Evolutionary conservation across 2,329 filamentous ascomycete species (phyloP), one percentile per base, ranked within the genome.

Genomic region (Chrysoporthe austroafricana): DNA sequence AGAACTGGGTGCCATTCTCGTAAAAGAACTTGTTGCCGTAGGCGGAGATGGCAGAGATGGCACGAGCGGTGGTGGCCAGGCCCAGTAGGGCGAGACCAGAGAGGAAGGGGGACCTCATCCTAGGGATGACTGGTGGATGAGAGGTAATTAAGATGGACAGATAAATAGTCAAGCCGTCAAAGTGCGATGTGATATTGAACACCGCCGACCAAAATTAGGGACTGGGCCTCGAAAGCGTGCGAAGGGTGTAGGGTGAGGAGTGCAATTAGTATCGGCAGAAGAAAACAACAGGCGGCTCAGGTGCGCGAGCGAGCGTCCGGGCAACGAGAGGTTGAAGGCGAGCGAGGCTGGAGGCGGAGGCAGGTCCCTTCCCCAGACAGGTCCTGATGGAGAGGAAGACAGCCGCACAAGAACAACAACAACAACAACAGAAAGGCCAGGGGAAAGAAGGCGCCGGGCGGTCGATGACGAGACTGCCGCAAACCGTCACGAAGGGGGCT

Each of bases 21-120:
- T 68, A 89, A 82, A 96, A 97, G 83, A 97, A 93, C 80, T 96
- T 97, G 81, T 90, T 89, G 62, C 93, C 93, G 64, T 90, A 86
- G 26, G 81, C 79, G 63, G 83, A 80, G 68, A 88, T 81, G 34
- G 82, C 80, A 46, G 84, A 79, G 60, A 87, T 71, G 42, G 84
- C 82, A 43, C 77, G 72, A 57, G 76, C 76, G 42, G 74, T 72
- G 36, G 76, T 73, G 42, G 72, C 75, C 42, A 77, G 72, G 72
- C 78, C 75, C 69, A 76, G 72, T 14, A 83, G 71, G 64, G 76
- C 76, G 43, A 78, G 73, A 26, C 62, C 44, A 11, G 78, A 69
- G 60, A 77, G 70, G 43, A 71, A 76, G 62, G 77, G 75, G 72
- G 76, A 73, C 69, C 74, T 82, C 83, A 85, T 85, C 57, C 48